Percentiles rank a stretch among this genome's conserved stretches.
Evolutionary conservation across 495 filamentous ascomycete species (phyloP).

Genomic region (Penicillium canescens): DNA sequence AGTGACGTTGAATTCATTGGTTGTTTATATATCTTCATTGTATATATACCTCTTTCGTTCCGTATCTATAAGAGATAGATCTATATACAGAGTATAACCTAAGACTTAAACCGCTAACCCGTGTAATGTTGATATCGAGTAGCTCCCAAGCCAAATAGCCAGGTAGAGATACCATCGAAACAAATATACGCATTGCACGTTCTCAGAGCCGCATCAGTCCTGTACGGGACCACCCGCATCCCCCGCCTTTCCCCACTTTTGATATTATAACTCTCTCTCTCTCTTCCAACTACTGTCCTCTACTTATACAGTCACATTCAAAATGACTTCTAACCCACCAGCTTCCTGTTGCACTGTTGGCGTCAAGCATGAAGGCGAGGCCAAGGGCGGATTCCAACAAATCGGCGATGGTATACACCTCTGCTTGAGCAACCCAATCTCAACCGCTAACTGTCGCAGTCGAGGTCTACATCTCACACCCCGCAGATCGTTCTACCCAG

Average conservation of each 20-base stretch:
- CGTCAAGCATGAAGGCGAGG: slow-evolving; percentile 31
- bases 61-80: no score
- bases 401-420: slow-evolving; percentile 24
- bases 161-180: no score
- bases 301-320: no score
- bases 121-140: not conserved
- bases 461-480: slow-evolving; percentile 32
- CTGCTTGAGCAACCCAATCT: not conserved
- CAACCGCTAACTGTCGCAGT: slow-evolving; percentile 12
- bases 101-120: not conserved
- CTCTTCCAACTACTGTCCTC: not conserved
- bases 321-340: slow-evolving; percentile 52
- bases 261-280: not conserved
- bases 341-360: slow-evolving; percentile 48
- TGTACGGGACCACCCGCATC: no score
- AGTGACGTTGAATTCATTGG: no score
- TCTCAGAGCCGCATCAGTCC: no score
- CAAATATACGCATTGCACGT: no score
- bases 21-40: no score
- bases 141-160: no score
- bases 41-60: no score
- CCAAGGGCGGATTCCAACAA: slow-evolving; percentile 23
- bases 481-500: slow-evolving; percentile 17
- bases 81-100: no score
- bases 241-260: no score